Evolutionary conservation across 148 eudicot genomes (phyloP).

Genomic region (Rhododendron simsii): DNA sequence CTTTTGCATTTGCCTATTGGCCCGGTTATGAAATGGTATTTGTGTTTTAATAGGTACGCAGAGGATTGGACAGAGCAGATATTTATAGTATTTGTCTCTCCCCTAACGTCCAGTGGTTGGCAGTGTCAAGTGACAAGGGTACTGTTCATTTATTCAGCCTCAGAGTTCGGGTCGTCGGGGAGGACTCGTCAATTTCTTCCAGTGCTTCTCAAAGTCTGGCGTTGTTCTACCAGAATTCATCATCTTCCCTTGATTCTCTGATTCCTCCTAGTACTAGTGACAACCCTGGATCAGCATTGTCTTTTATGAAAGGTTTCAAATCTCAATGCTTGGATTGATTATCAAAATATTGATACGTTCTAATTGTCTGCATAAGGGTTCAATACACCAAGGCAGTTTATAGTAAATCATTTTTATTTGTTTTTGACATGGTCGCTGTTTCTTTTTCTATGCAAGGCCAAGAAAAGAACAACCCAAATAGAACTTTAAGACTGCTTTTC

Average conservation of each 20-base stretch:
- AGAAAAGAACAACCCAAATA: not conserved
- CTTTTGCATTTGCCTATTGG: not conserved
- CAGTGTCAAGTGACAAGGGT: constrained; percentile 93
- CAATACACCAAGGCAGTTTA: not conserved
- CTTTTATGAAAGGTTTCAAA: constrained; percentile 76
- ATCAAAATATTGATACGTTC: not conserved
- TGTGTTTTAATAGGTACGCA: constrained; percentile 58
- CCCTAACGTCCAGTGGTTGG: constrained; percentile 79
- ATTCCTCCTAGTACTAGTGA: constrained; percentile 53
- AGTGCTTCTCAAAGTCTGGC: constrained; percentile 34
- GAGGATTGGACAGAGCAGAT: constrained; percentile 86
- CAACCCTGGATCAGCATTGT: constrained; percentile 74
- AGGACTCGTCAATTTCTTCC: constrained; percentile 48
- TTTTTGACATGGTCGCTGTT: not conserved
- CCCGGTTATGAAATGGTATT: not conserved
- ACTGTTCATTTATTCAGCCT: constrained; percentile 86
- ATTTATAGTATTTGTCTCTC: constrained; percentile 75
- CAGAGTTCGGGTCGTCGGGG: constrained; percentile 69
- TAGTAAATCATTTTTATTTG: not conserved
- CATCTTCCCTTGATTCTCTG: constrained; percentile 67
- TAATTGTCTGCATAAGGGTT: not conserved
- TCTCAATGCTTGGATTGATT: not conserved
- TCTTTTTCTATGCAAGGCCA: not conserved
- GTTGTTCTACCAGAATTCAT: constrained; percentile 56
- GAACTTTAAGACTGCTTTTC: not conserved